Base-by-base conservation (phyloP, 1,284 basidiomycete genomes). In the Moesziomyces sp. region DNA sequence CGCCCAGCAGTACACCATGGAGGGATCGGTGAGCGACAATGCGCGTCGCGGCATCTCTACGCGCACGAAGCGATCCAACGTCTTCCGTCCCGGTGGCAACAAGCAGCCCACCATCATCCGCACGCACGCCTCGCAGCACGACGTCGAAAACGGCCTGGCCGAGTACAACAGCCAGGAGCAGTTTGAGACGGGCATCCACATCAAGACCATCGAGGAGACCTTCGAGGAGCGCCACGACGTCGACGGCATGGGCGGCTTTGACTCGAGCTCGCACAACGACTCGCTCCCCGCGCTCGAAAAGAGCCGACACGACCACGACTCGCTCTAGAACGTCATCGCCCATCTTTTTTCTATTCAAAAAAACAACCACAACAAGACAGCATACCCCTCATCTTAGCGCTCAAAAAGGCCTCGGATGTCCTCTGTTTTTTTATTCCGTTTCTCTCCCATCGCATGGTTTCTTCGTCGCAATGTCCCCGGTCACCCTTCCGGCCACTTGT, bases 141-240 rank as follows among this genome's bases (percentile, higher is more conserved):
- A 64, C 60, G 24, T 68, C 33, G 68, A 67, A 47, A 51, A 61
- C 21, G 54, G 50, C 9, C 52, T 66, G 7, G 58, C 47, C n/a
- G 58, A 33, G 6, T 58, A 42, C 51, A 47, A 58, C 52, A 66
- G 44, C 46, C 58, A 62, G 26, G 58, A 69, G 45, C 51, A 63
- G 48, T 64, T 72, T 46, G 68, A 69, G 42, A 66, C 63, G 16
- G 76, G 76, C 46, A 54, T 78, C 42, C 76, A 76, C 62, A 75
- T 78, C 69, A 69, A 68, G 52, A 78, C 76, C 9, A 75, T 78
- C 48, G 76, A 78, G 57, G 76, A 78, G 63, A 70, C 61, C 11
- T 78, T 74, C 47, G 76, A 78, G 61, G 76, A 78, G 58, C 59
- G 74, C 30, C 66, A 74, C 53, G 55, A 76, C 24, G 61, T 44